These are phyloP conservation scores for Clarkia xantiana DNA, from an alignment of 345 rosid species.

Conservation along the genomic window DNA sequence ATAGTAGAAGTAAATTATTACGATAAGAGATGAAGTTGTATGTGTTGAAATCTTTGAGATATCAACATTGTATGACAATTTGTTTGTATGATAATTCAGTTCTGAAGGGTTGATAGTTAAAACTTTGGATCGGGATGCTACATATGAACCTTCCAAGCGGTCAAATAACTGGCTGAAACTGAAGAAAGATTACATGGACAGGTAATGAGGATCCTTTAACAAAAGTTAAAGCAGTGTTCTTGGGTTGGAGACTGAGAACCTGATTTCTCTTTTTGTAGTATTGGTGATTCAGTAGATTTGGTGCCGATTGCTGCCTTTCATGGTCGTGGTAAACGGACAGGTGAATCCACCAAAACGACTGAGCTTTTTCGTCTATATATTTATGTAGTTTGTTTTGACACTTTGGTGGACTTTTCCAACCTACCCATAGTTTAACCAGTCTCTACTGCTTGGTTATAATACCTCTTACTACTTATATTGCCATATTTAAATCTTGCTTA, in stretches of 20 bases:
- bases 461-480: too few relatives aligned
- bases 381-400: background rate
- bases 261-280: conserved; percentile 27
- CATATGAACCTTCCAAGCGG: conserved; percentile 92
- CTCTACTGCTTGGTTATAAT: background rate
- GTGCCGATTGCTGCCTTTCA: conserved; percentile 94
- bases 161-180: conserved; percentile 87
- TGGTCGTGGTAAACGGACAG: conserved; percentile 93
- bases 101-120: conserved; percentile 95
- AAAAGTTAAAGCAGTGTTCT: too few relatives aligned
- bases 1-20: too few relatives aligned
- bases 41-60: too few relatives aligned
- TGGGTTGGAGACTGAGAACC: conserved; percentile 1
- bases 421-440: too few relatives aligned
- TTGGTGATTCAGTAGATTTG: conserved; percentile 88
- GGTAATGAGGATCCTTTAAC: conserved; percentile 17
- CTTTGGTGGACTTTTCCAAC: too few relatives aligned
- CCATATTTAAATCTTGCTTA: background rate
- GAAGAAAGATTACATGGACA: conserved; percentile 94
- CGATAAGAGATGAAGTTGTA: too few relatives aligned
- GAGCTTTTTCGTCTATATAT: background rate
- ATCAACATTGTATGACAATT: too few relatives aligned
- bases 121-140: conserved; percentile 76
- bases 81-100: conserved; percentile 29
- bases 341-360: conserved; percentile 16